phyloP scores from a whole-genome alignment of 1,284 basidiomycete genomes.

The Mrakiaceae sp. region DNA sequence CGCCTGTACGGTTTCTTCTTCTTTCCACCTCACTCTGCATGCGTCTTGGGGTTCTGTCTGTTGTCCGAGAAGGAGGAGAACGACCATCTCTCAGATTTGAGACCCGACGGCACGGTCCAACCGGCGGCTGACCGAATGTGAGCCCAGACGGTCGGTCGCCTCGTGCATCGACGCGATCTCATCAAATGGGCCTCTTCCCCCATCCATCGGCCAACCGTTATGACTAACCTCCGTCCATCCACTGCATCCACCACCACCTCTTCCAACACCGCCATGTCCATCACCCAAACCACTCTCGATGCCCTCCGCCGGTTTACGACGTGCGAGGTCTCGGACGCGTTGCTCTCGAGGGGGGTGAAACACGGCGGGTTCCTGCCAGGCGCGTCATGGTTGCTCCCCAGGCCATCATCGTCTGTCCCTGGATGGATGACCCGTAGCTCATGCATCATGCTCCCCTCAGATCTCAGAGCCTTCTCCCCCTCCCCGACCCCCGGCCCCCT shows the following conservation, averaged over 20 bases:
- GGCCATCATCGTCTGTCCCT: neutral
- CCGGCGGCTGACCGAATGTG: too few relatives aligned
- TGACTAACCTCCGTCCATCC: neutral
- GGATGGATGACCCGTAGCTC: neutral
- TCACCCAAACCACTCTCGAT: neutral
- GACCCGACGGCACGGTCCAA: too few relatives aligned
- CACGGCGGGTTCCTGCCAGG: conserved; percentile 8
- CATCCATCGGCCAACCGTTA: too few relatives aligned
- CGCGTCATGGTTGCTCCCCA: neutral
- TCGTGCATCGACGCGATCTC: too few relatives aligned
- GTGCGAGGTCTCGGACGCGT: conserved; percentile 11
- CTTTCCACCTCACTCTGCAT: too few relatives aligned
- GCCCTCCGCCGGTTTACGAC: neutral
- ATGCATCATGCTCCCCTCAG: neutral
- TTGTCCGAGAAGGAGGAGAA: too few relatives aligned
- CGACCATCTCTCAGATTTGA: too few relatives aligned
- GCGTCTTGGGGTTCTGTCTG: too few relatives aligned
- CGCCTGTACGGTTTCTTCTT: too few relatives aligned
- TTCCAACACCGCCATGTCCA: neutral
- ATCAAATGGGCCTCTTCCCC: too few relatives aligned
- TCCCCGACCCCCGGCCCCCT: neutral
- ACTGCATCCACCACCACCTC: neutral
- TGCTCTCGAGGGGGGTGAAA: neutral
- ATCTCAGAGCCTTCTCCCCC: conserved; percentile 3
- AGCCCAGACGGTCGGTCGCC: too few relatives aligned